Percentiles rank a stretch among this genome's conserved stretches.
Conservation (phyloP, 2,329 filamentous ascomycete genomes). For the Clonostachys chloroleuca region DNA sequence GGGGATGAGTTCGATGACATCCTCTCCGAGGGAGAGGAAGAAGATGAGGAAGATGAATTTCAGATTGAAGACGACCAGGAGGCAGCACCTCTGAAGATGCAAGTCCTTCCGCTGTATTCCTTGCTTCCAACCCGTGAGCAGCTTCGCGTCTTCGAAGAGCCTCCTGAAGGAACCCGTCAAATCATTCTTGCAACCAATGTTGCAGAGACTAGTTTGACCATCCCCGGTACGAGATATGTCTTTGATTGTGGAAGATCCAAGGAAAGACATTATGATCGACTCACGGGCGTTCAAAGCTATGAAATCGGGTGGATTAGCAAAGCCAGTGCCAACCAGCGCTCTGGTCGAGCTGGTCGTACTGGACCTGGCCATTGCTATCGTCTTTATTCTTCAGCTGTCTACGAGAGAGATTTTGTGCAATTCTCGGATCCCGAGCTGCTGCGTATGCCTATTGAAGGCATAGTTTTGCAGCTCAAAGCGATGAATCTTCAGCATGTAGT, state of each 20-base stretch:
- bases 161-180: slow-evolving; percentile 76
- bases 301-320: slow-evolving; percentile 97
- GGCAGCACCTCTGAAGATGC: slow-evolving; percentile 66
- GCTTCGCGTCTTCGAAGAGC: slow-evolving; percentile 80
- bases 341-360: slow-evolving; percentile 91
- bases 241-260: slow-evolving; percentile 93
- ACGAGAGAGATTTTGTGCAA: slow-evolving; percentile 80
- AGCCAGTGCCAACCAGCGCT: slow-evolving; percentile 85
- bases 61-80: slow-evolving; percentile 60
- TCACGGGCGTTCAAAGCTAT: slow-evolving; percentile 91
- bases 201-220: slow-evolving; percentile 94
- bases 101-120: slow-evolving; percentile 91
- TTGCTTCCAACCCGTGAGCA: slow-evolving; percentile 88
- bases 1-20: slow-evolving; percentile 58
- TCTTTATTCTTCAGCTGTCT: slow-evolving; percentile 91
- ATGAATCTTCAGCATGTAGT: slow-evolving; percentile 89
- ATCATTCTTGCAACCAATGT: slow-evolving; percentile 95
- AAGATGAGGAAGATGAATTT: slow-evolving; percentile 60
- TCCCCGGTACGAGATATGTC: slow-evolving; percentile 90
- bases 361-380: slow-evolving; percentile 95
- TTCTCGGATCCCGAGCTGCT: slow-evolving; percentile 87
- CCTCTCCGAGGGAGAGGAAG: slow-evolving; percentile 51
- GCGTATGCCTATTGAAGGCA: slow-evolving; percentile 85
- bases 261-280: slow-evolving; percentile 82
- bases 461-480: slow-evolving; percentile 89